Evolutionary conservation across 2,329 filamentous ascomycete genomes (phyloP), one percentile per base, ranked within the genome.

Genomic region (Orbilia brochopaga): DNA sequence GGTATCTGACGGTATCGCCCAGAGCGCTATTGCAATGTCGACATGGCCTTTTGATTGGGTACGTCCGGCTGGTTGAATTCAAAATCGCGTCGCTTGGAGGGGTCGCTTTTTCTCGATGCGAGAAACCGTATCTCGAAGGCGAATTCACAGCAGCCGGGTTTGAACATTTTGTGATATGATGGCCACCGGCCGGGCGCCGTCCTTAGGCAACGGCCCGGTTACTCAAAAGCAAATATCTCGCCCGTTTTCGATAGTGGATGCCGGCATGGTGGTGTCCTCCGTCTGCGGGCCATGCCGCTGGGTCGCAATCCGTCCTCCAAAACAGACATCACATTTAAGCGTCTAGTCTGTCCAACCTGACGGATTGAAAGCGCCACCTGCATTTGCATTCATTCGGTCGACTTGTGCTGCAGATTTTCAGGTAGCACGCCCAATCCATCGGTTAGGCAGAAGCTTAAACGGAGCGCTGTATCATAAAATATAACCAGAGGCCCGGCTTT

Each of bases 1-100:
- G 44, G 63, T 67, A 67, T 51, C 50, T 15, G 19, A 17, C 55
- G 17, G 63, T 67, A 67, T 53, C 55, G 10, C 37, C 40, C 30
- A 24, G 40, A 19, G 30, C 32, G 56, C 44, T 60, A 40, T 51
- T 24, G 51, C 50, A 27, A 51, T 55, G 37, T 24, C 15, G n/a
- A 2, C 7, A 44, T 4, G 17, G 7, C 1, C n/a, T n/a, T 35
- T 46, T 32, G n/a, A 42, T 58, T 48, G 55, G 35, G 24, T 8
- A 19, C n/a, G 53, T 66, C 10, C 51, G n/a, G n/a, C n/a, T n/a
- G n/a, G n/a, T n/a, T n/a, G 7, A 13, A 37, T 42, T 42, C 13
- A 6, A 15, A 42, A 15, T 42, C 37, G n/a, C 37, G 13, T 42
- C 27, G 27, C 27, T 32, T 32, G 27, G 27, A 32, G 27, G 27